Percentiles rank a stretch among this genome's conserved stretches.
These are phyloP conservation scores for Atkinsonella hypoxylon DNA, from an alignment of 2,329 filamentous ascomycete genomes.

Conservation along the genomic window DNA sequence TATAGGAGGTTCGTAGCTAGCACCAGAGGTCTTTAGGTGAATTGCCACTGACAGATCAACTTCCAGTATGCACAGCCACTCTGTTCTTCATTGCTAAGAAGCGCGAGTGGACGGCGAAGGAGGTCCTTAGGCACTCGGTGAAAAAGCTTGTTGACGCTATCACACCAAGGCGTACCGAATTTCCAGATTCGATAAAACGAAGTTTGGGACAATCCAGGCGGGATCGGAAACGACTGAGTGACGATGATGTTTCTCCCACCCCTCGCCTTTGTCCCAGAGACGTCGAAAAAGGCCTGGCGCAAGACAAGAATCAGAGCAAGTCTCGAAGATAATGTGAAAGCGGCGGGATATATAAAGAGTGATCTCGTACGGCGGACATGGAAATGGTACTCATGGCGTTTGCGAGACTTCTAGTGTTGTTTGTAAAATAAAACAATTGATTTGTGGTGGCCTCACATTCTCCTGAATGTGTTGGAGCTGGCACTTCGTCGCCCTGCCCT, in stretches of 20 bases:
- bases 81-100: slow-evolving; percentile 77
- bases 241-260: slow-evolving; percentile 47
- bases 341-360: neutral
- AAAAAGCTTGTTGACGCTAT: slow-evolving; percentile 48
- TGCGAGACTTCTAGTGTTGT: slow-evolving; percentile 5
- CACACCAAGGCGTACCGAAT: slow-evolving; percentile 49
- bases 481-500: slow-evolving; percentile 51
- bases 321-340: slow-evolving; percentile 11
- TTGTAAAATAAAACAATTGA: slow-evolving; percentile 8
- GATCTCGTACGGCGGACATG: neutral
- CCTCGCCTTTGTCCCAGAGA: slow-evolving; percentile 42
- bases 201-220: slow-evolving; percentile 17
- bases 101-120: slow-evolving; percentile 68
- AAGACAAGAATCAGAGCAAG: slow-evolving; percentile 24
- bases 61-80: slow-evolving; percentile 48
- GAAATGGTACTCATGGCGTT: neutral
- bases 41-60: neutral
- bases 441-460: slow-evolving; percentile 31
- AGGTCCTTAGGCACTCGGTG: slow-evolving; percentile 58
- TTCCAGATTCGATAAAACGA: slow-evolving; percentile 45
- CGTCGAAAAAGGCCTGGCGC: slow-evolving; percentile 43
- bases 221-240: slow-evolving; percentile 30
- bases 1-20: slow-evolving; percentile 48
- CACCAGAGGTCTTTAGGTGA: neutral
- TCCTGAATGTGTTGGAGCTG: slow-evolving; percentile 63